Conservation (phyloP, 768 basidiomycete species). For the Auricularia cornea region DNA sequence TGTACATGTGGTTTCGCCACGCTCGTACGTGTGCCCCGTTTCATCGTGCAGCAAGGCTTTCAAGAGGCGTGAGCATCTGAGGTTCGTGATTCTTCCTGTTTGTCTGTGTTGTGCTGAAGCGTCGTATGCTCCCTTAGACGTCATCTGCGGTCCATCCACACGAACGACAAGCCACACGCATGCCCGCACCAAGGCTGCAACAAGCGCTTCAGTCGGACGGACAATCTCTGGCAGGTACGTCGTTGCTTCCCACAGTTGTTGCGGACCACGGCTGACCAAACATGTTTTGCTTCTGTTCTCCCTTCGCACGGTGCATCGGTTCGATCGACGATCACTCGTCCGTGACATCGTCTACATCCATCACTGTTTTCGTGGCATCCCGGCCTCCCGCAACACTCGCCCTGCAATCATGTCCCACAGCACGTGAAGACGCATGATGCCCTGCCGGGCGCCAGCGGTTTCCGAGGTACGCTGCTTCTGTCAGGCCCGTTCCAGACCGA, state of each 20-base stretch:
- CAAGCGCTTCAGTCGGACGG: slow-evolving; percentile 1
- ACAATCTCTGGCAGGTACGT: slow-evolving; percentile 1
- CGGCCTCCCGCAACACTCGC: background rate
- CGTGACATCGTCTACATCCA: background rate
- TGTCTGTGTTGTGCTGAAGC: background rate
- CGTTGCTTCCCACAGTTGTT: background rate
- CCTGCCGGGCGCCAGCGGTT: background rate
- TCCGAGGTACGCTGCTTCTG: background rate
- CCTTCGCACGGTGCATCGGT: background rate
- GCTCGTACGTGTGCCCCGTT: background rate
- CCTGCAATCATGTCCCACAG: background rate
- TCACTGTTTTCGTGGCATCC: background rate
- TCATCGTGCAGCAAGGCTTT: background rate
- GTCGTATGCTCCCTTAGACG: background rate
- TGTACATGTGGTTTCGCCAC: background rate
- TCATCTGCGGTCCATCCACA: background rate
- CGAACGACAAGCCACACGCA: background rate
- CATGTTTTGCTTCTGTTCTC: background rate
- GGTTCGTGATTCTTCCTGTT: background rate
- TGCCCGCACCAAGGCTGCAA: background rate
- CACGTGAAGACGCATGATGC: background rate
- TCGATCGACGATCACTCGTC: background rate
- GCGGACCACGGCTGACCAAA: background rate
- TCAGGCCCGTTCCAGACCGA: background rate
- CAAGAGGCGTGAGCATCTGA: background rate